A percentile compares a stretch with the other conserved stretches of the same genome.
phyloP scores from a whole-genome alignment of 2,329 filamentous ascomycete genomes.

The Ophiocordyceps australis region DNA sequence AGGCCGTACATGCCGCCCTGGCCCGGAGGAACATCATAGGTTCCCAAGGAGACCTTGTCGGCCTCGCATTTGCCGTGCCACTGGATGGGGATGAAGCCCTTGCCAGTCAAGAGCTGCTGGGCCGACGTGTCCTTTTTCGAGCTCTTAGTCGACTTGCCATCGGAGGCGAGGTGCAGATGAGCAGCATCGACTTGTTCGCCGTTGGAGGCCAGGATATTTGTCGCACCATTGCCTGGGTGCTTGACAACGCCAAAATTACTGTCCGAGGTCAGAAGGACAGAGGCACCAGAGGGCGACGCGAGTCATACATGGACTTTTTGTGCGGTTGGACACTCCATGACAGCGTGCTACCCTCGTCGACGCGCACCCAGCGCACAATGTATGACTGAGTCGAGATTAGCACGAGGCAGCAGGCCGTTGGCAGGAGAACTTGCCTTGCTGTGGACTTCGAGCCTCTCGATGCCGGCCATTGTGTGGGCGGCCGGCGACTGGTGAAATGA shows the following conservation, averaged over 20 bases:
- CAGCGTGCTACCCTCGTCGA: conserved; percentile 77
- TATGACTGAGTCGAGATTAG: conserved; percentile 55
- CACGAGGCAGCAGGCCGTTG: background rate
- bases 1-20: conserved; percentile 89
- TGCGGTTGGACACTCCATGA: conserved; percentile 97
- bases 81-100: conserved; percentile 52
- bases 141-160: conserved; percentile 27
- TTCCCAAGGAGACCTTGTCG: conserved; percentile 85
- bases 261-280: conserved; percentile 1
- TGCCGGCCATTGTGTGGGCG: conserved; percentile 77
- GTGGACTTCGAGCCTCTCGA: conserved; percentile 93
- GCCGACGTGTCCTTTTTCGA: conserved; percentile 42
- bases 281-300: conserved; percentile 1
- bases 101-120: conserved; percentile 42
- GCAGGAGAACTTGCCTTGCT: conserved; percentile 53
- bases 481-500: too few relatives aligned
- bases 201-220: conserved; percentile 22
- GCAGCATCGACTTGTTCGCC: conserved; percentile 25
- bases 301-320: conserved; percentile 71
- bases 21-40: conserved; percentile 55
- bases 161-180: conserved; percentile 20
- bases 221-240: conserved; percentile 60
- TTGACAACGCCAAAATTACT: conserved; percentile 96
- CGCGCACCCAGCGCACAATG: conserved; percentile 92
- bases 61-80: conserved; percentile 96